Base-by-base conservation (phyloP, 2,329 filamentous ascomycete genomes). In the Macrophomina pseudophaseolina region DNA sequence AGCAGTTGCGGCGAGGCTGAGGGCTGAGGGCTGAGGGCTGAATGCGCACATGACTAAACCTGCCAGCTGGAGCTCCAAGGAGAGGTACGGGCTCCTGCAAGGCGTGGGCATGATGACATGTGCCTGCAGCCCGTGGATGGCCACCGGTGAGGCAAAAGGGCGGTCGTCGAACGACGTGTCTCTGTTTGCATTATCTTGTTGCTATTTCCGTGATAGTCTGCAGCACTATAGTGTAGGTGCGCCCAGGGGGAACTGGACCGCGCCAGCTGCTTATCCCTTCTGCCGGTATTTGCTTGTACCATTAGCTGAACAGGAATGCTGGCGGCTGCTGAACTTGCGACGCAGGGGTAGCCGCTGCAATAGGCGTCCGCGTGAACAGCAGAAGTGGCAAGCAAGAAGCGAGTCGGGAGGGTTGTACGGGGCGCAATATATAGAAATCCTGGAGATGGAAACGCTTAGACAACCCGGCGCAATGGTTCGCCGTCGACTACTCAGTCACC, bases 361-460 rank as follows among this genome's bases (percentile, higher is more conserved):
- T 30, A 38, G 58, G 58, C 42, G 58, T 62, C 58, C 58, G 58
- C 58, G 58, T 62, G 58, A 49, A 35, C 58, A 62, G 58, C 58
- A 62, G 58, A 49, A 35, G 58, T 28, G 42, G 58, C 58, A 62
- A 49, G 58, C 44, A 30, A 38, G 58, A 60, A 42, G n/a, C 35
- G 35, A 58, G 53, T 58, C 53, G 53, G 51, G 56, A 35, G 58
- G 33, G 58, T 62, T 32, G 58, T 62, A 62, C 58, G 42, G 56
- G n/a, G 44, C n/a, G 28, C 58, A 62, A 62, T 62, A 62, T 62
- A 62, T 62, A 49, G 58, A 35, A 49, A 49, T 49, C 58, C 58
- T 62, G 58, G 58, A 32, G 58, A 49, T 38, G 58, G 44, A 33
- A 42, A 46, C 28, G 4, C 42, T 59, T 33, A 28, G 33, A 58